phyloP scores from a whole-genome alignment of 2,329 filamentous ascomycete species.

The Rhynchosporium secalis region DNA sequence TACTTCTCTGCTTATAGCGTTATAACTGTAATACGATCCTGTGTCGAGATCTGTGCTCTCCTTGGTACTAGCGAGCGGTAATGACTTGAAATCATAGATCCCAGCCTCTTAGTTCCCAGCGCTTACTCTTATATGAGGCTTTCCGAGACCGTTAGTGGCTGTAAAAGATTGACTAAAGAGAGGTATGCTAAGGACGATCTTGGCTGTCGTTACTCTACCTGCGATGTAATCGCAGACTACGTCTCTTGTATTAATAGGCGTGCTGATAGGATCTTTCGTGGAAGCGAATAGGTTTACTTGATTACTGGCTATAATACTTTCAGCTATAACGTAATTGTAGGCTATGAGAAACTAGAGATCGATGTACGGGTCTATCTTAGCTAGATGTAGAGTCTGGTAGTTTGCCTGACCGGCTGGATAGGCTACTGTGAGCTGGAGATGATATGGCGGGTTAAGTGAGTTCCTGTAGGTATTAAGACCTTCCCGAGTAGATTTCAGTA shows the following conservation, averaged over 20 bases:
- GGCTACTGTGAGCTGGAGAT: constrained; percentile 55
- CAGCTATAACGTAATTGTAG: constrained; percentile 52
- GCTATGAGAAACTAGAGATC: constrained; percentile 66
- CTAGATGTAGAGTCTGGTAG: constrained; percentile 49
- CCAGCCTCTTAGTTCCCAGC: constrained; percentile 67
- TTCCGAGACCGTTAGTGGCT: constrained; percentile 64
- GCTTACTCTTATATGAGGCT: constrained; percentile 53
- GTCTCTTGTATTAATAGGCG: constrained; percentile 66
- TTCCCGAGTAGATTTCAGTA: no score
- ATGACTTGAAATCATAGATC: constrained; percentile 76
- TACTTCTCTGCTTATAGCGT: constrained; percentile 57
- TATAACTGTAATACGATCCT: constrained; percentile 71
- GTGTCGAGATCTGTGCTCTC: constrained; percentile 50
- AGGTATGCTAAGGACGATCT: constrained; percentile 76
- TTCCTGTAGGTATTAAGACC: no score
- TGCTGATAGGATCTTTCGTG: no score
- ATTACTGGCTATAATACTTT: no score
- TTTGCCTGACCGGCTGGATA: constrained; percentile 50
- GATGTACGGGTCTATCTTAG: constrained; percentile 48
- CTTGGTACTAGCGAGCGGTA: constrained; percentile 60
- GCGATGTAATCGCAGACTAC: constrained; percentile 62
- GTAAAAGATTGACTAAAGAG: constrained; percentile 74
- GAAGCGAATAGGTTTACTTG: no score
- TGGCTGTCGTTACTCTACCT: constrained; percentile 54
- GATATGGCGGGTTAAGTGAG: constrained; percentile 44